A percentile compares a stretch with the other conserved stretches of the same genome.
phyloP scores from a whole-genome alignment of 305 asterid genomes.

The Salvia sclarea region DNA sequence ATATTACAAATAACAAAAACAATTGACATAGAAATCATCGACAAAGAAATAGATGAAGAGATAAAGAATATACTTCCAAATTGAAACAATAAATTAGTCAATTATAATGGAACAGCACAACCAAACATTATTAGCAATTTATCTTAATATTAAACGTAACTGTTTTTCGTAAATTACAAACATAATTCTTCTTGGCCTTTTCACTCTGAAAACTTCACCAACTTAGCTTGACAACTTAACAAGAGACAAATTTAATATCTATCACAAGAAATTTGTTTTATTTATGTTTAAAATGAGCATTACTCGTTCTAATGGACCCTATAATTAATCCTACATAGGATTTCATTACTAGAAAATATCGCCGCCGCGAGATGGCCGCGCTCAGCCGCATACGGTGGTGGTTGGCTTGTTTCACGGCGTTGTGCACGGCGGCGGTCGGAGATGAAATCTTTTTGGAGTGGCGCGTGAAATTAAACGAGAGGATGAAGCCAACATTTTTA shows the following conservation, averaged over 20 bases:
- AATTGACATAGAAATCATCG: slow-evolving; percentile 8
- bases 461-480: slow-evolving; percentile 48
- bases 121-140: neutral
- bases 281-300: neutral
- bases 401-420: slow-evolving; percentile 30
- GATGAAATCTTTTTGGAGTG: slow-evolving; percentile 52
- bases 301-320: neutral
- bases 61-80: neutral
- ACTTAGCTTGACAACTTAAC: neutral
- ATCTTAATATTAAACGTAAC: neutral
- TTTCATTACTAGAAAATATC: neutral
- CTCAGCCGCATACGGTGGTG: slow-evolving; percentile 37
- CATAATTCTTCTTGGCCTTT: neutral
- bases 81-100: neutral
- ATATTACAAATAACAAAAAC: no score
- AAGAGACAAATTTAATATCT: slow-evolving; percentile 25
- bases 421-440: slow-evolving; percentile 35
- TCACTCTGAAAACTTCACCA: slow-evolving; percentile 35
- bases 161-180: slow-evolving; percentile 1
- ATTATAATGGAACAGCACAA: neutral
- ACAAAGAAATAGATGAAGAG: neutral
- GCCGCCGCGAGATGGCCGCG: slow-evolving; percentile 33
- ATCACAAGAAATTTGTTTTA: neutral
- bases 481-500: slow-evolving; percentile 44
- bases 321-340: neutral